Conservation (phyloP, 139 green algal species). For the Chlamydomonas sp. region DNA sequence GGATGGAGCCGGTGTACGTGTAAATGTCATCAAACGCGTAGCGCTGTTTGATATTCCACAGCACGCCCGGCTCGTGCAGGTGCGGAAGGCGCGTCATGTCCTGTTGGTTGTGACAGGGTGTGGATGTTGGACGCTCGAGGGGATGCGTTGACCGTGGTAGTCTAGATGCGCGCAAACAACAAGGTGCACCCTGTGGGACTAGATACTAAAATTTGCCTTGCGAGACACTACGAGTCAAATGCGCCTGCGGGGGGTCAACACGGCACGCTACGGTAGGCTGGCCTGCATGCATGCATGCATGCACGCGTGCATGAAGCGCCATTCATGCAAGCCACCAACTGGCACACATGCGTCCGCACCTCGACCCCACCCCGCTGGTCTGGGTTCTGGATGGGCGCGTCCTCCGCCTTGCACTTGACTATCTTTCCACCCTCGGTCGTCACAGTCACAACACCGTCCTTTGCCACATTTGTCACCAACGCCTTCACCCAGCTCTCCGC, state of each 20-base stretch:
- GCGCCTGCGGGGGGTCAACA: no score
- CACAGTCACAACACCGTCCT: slow-evolving; percentile 39
- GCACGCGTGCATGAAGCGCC: background rate
- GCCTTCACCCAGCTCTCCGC: slow-evolving; percentile 67
- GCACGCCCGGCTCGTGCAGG: slow-evolving; percentile 95
- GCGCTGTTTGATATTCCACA: slow-evolving; percentile 77
- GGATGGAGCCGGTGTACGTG: slow-evolving; percentile 87
- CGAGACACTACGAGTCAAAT: no score
- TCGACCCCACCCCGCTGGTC: slow-evolving; percentile 57
- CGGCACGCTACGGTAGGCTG: no score
- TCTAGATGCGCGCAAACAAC: no score
- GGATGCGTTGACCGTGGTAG: no score
- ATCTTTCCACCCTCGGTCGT: slow-evolving; percentile 40
- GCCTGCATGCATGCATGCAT: no score
- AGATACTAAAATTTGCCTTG: no score
- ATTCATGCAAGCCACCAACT: no score
- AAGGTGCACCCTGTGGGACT: no score
- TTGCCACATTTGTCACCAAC: slow-evolving; percentile 60
- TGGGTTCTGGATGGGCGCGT: slow-evolving; percentile 76
- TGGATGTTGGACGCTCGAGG: no score
- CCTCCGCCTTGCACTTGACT: slow-evolving; percentile 44
- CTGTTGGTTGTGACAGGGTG: no score
- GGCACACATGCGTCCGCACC: no score
- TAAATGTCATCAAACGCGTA: slow-evolving; percentile 89
- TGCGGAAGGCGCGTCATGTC: slow-evolving; percentile 98